Evolutionary conservation across 805 yeast species (phyloP), one percentile per base, ranked within the genome.

Genomic region (Tetrapisispora taiwanensis): DNA sequence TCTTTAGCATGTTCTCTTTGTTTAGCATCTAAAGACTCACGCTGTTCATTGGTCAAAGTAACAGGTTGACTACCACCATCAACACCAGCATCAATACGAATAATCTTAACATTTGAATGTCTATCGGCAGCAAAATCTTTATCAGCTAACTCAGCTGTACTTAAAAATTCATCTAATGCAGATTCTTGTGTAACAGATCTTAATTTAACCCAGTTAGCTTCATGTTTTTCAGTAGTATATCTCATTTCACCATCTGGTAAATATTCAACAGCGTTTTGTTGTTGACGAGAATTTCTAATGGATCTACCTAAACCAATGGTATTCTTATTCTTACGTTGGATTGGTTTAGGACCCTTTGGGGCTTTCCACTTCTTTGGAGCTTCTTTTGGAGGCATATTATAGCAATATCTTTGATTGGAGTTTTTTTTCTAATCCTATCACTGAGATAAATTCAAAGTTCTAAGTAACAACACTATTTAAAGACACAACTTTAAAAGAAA

Each of bases 41-140:
- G 81, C 56, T 85, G 88, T 42, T 78, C 88, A 24, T 73, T 72
- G 0, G 81, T 73, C 46, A 89, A 68, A 39, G 86, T 57, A 48
- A 75, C 78, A 8, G 80, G 83, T 53, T 78, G 77, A 30, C 66
- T 65, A 7, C 69, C 65, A 28, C 63, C 59, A 38, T 72, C 72
- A n/a, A 52, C 55, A 38, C 60, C 60, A 36, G 52, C 56, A 42
- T 84, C 86, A 47, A 84, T 80, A 58, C 81, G 78, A 53, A 92
- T 81, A 54, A 92, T 86, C 55, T 82, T 84, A 47, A 92, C 89
- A 52, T 82, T 85, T 38, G 82, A 79, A 46, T 79, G 74, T 58
- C 82, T 79, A 52, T 90, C 97, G 3, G 97, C 96, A 8, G 95
- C 80, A 67, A 92, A 92, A 67, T 92, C 97, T 18, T 90, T 88